Evolutionary conservation across 2,329 filamentous ascomycete species (phyloP).

Genomic region (Epichloe sibirici): DNA sequence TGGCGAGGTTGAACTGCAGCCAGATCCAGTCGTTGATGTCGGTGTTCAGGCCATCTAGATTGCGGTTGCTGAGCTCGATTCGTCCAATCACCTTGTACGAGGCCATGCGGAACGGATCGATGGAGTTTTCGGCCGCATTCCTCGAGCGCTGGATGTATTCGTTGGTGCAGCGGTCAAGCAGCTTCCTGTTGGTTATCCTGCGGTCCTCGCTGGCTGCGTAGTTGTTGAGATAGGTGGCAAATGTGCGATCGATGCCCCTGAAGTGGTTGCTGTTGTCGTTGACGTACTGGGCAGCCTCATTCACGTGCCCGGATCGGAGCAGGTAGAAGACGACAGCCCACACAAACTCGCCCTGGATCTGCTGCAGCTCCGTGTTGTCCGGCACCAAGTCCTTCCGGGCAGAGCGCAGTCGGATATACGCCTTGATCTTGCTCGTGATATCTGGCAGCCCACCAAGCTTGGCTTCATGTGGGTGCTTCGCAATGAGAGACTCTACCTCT

Average conservation of each 20-base stretch:
- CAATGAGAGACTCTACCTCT: conserved; percentile 65
- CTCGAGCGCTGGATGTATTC: conserved; percentile 79
- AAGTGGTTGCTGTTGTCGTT: conserved; percentile 69
- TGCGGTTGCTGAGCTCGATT: conserved; percentile 53
- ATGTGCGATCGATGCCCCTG: conserved; percentile 80
- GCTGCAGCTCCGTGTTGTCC: conserved; percentile 69
- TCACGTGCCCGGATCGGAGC: conserved; percentile 69
- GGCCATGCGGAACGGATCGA: conserved; percentile 91
- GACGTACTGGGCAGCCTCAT: conserved; percentile 79
- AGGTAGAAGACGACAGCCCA: conserved; percentile 95
- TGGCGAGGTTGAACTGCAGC: conserved; percentile 58
- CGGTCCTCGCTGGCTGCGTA: conserved; percentile 70
- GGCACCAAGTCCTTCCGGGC: conserved; percentile 73
- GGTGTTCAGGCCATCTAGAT: conserved; percentile 48
- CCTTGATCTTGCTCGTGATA: conserved; percentile 79
- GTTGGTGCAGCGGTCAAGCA: conserved; percentile 78
- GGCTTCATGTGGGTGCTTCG: conserved; percentile 77
- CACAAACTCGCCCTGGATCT: conserved; percentile 69
- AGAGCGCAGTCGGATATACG: conserved; percentile 74
- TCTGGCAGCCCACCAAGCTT: conserved; percentile 82
- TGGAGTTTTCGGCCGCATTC: conserved; percentile 72
- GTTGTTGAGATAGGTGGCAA: conserved; percentile 74
- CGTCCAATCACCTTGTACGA: conserved; percentile 96
- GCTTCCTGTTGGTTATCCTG: conserved; percentile 56
- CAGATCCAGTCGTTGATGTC: conserved; percentile 61